phyloP scores from a whole-genome alignment of 179 eudicot species.

The Camellia oleifera region DNA sequence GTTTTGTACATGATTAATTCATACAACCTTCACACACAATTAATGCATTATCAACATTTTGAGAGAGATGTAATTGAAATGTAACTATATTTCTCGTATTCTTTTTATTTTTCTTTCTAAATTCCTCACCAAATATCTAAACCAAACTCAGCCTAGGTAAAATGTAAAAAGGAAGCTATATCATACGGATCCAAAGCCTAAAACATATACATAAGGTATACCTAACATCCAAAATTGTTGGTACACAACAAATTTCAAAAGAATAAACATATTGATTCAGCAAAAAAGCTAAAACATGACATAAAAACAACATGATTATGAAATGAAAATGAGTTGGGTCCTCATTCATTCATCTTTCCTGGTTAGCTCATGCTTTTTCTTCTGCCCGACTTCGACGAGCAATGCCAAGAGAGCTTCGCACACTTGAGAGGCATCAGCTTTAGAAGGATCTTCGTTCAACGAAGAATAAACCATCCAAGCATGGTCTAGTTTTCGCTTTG shows the following conservation, averaged over 20 bases:
- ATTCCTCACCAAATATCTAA: too few relatives aligned
- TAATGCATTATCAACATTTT: too few relatives aligned
- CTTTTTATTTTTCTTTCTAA: too few relatives aligned
- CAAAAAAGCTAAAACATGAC: not conserved
- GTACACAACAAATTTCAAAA: not conserved
- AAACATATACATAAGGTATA: not conserved
- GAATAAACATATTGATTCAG: not conserved
- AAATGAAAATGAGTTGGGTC: not conserved
- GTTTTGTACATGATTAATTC: too few relatives aligned
- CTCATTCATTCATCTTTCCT: slow-evolving; percentile 48
- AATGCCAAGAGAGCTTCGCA: slow-evolving; percentile 86
- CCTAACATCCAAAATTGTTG: not conserved
- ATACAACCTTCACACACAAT: too few relatives aligned
- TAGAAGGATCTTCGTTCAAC: slow-evolving; percentile 54
- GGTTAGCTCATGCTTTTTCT: slow-evolving; percentile 37
- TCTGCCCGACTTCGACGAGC: slow-evolving; percentile 73
- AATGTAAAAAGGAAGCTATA: too few relatives aligned
- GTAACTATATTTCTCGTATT: too few relatives aligned
- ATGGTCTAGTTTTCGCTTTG: slow-evolving; percentile 78
- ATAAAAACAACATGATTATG: not conserved
- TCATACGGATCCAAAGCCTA: not conserved
- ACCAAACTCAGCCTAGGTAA: too few relatives aligned
- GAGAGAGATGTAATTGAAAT: too few relatives aligned
- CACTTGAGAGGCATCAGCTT: slow-evolving; percentile 77
- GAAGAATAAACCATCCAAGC: slow-evolving; percentile 98